Evolutionary conservation across 306 rosid genomes (phyloP).

Genomic region (Acacia crassicarpa): DNA sequence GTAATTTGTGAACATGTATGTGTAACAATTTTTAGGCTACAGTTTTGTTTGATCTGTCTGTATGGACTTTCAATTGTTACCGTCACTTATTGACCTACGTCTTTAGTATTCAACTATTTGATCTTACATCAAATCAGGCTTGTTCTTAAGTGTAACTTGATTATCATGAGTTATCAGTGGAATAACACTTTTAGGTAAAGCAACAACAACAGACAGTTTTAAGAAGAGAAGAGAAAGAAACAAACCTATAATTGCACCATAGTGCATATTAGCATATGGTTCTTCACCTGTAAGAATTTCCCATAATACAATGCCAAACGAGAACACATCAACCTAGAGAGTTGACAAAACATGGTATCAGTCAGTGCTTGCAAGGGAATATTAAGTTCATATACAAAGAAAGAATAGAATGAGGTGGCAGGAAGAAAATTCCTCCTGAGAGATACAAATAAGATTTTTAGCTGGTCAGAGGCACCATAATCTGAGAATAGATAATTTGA

Average conservation of each 20-base stretch:
- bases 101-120: background rate
- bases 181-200: background rate
- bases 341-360: conserved; percentile 24
- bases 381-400: conserved; percentile 8
- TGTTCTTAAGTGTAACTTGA: background rate
- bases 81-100: background rate
- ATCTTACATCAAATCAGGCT: background rate
- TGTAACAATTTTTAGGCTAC: background rate
- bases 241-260: conserved; percentile 88
- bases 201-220: conserved; percentile 11
- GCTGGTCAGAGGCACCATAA: background rate
- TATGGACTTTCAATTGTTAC: background rate
- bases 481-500: background rate
- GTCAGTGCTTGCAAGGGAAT: background rate
- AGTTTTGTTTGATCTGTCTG: background rate
- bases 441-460: background rate
- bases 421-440: background rate
- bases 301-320: conserved; percentile 91
- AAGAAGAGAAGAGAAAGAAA: conserved; percentile 14
- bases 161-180: background rate
- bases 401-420: background rate
- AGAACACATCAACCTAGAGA: conserved; percentile 86
- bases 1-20: background rate
- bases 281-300: conserved; percentile 97
- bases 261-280: conserved; percentile 97